These are phyloP conservation scores for Globisporangium lucens DNA, from an alignment of 352 stramenopile genomes.

Conservation along the genomic window DNA sequence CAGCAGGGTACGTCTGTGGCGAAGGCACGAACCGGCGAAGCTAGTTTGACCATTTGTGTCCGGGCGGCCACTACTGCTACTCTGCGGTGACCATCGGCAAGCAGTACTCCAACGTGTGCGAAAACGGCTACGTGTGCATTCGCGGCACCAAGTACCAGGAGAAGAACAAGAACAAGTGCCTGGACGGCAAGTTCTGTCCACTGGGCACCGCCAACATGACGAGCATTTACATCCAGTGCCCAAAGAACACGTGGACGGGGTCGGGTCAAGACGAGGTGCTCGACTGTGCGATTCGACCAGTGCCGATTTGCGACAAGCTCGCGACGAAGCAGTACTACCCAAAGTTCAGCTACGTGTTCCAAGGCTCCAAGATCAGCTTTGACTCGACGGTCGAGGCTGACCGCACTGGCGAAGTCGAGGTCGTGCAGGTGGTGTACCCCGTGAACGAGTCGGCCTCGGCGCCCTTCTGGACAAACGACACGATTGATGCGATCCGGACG, in stretches of 20 bases:
- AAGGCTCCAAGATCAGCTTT: constrained; percentile 46
- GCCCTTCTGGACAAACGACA: constrained; percentile 93
- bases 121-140: constrained; percentile 86
- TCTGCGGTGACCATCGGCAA: constrained; percentile 74
- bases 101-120: constrained; percentile 88
- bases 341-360: constrained; percentile 67
- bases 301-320: constrained; percentile 94
- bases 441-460: constrained; percentile 89
- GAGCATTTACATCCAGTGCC: constrained; percentile 88
- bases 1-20: constrained; percentile 93
- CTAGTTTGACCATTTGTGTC: constrained; percentile 93
- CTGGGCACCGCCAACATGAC: constrained; percentile 81
- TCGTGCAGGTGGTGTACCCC: constrained; percentile 88
- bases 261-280: constrained; percentile 78
- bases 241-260: constrained; percentile 85
- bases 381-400: constrained; percentile 73
- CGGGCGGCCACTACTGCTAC: constrained; percentile 90
- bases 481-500: constrained; percentile 89
- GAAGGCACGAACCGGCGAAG: constrained; percentile 87
- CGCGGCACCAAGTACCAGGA: constrained; percentile 88
- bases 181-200: constrained; percentile 92
- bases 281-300: constrained; percentile 85
- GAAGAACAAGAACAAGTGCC: constrained; percentile 90
- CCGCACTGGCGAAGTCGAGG: constrained; percentile 83
- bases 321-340: constrained; percentile 77